A percentile compares a stretch with the other conserved stretches of the same genome.
phyloP scores from a whole-genome alignment of 129 eudicot genomes.

The Dittrichia graveolens region DNA sequence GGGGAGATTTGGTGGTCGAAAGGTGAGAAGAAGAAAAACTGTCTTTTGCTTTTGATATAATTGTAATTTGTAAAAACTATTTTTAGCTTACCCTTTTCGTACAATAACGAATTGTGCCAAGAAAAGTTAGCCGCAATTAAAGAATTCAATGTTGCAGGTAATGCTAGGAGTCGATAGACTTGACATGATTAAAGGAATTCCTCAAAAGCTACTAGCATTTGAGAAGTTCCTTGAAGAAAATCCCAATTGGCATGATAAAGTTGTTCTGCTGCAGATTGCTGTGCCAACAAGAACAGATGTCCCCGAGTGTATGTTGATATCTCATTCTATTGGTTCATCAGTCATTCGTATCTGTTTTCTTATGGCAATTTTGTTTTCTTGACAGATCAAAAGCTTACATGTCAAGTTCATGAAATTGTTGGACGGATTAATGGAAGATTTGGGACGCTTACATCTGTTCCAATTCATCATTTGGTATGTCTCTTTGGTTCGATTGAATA shows the following conservation, averaged over 20 bases:
- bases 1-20: constrained; percentile 77
- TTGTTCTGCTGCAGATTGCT: constrained; percentile 83
- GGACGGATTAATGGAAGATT: constrained; percentile 95
- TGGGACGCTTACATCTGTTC: constrained; percentile 82
- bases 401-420: constrained; percentile 96
- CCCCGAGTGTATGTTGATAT: constrained; percentile 56
- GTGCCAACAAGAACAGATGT: constrained; percentile 87
- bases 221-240: constrained; percentile 92
- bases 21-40: constrained; percentile 39
- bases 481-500: not conserved
- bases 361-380: constrained; percentile 18
- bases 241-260: constrained; percentile 76
- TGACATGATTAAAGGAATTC: constrained; percentile 94
- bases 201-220: constrained; percentile 87
- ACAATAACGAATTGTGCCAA: not conserved
- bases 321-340: not conserved
- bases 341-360: not conserved
- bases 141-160: constrained; percentile 42
- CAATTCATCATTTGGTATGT: constrained; percentile 85
- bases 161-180: constrained; percentile 94
- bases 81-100: constrained; percentile 11
- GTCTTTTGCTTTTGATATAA: not conserved
- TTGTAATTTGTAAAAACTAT: not conserved
- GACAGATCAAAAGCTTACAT: constrained; percentile 86
- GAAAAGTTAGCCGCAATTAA: constrained; percentile 7